These are phyloP conservation scores for Lactifluus echinatus DNA, from an alignment of 768 basidiomycete species.

Conservation along the genomic window DNA sequence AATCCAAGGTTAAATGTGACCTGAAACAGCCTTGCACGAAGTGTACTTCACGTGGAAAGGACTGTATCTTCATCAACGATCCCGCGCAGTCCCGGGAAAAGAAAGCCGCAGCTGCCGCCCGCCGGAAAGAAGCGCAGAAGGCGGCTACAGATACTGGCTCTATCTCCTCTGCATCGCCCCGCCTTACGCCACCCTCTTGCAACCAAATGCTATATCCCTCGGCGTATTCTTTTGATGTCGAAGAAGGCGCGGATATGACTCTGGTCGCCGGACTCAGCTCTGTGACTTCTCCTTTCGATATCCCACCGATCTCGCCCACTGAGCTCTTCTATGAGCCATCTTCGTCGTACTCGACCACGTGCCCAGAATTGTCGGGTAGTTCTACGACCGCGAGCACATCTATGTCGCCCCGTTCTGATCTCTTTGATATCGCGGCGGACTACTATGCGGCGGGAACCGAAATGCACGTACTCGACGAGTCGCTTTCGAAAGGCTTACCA, in stretches of 20 bases:
- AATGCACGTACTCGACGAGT: slow-evolving; percentile 15
- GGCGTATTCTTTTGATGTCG: slow-evolving; percentile 4
- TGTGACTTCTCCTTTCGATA: slow-evolving; percentile 10
- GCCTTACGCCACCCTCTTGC: slow-evolving; percentile 6
- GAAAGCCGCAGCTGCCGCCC: slow-evolving; percentile 18
- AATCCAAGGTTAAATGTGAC: slow-evolving; percentile 62
- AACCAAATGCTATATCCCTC: slow-evolving; percentile 2
- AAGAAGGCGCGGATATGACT: slow-evolving; percentile 8
- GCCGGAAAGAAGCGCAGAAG: slow-evolving; percentile 13
- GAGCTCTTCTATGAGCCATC: slow-evolving; percentile 9
- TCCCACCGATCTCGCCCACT: slow-evolving; percentile 14
- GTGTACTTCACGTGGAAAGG: slow-evolving; percentile 48
- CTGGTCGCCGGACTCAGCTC: slow-evolving; percentile 3
- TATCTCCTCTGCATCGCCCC: slow-evolving; percentile 11
- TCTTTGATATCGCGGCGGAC: slow-evolving; percentile 18
- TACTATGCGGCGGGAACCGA: slow-evolving; percentile 12
- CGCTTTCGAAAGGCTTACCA: slow-evolving; percentile 18
- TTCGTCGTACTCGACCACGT: slow-evolving; percentile 3
- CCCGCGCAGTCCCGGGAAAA: slow-evolving; percentile 19
- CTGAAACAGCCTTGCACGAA: slow-evolving; percentile 54
- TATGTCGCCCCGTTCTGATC: slow-evolving; percentile 20
- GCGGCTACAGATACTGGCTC: slow-evolving; percentile 8
- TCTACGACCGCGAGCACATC: slow-evolving; percentile 16
- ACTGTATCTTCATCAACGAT: slow-evolving; percentile 41
- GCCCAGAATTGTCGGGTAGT: slow-evolving; percentile 12